Conservation (phyloP, 805 yeast genomes). For the Spathaspora arborariae region DNA sequence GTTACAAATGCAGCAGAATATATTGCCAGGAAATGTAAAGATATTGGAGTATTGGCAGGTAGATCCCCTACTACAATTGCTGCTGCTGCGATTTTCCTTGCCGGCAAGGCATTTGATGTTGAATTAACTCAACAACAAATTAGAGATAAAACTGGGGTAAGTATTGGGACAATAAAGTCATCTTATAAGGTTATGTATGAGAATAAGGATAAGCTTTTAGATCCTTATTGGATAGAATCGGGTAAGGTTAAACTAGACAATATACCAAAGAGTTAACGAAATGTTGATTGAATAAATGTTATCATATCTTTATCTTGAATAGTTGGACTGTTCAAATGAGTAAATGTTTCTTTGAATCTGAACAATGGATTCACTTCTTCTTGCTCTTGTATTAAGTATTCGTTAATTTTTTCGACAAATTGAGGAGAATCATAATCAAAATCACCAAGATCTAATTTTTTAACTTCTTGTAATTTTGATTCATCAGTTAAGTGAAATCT, state of each 20-base stretch:
- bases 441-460: conserved; percentile 19
- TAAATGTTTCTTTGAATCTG: background rate
- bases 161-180: conserved; percentile 94
- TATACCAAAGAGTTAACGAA: conserved; percentile 21
- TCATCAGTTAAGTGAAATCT: conserved; percentile 13
- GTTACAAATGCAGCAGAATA: conserved; percentile 91
- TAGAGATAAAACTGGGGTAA: conserved; percentile 91
- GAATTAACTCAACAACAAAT: conserved; percentile 72
- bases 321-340: background rate
- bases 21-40: conserved; percentile 83
- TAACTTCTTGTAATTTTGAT: conserved; percentile 7
- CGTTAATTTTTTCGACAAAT: conserved; percentile 13
- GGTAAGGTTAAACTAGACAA: conserved; percentile 55
- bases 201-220: conserved; percentile 58
- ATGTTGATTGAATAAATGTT: conserved; percentile 4
- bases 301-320: conserved; percentile 4
- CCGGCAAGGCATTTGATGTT: conserved; percentile 73
- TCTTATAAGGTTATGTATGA: conserved; percentile 78
- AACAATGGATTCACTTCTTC: background rate
- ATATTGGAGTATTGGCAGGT: conserved; percentile 89
- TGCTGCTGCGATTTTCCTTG: conserved; percentile 92
- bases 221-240: conserved; percentile 64
- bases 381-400: background rate
- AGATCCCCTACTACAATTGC: conserved; percentile 96
- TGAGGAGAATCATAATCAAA: conserved; percentile 27